Percentiles rank a stretch among this genome's conserved stretches.
Conservation (phyloP, 2,329 filamentous ascomycete species). For the Dothideomycetidae sp. region DNA sequence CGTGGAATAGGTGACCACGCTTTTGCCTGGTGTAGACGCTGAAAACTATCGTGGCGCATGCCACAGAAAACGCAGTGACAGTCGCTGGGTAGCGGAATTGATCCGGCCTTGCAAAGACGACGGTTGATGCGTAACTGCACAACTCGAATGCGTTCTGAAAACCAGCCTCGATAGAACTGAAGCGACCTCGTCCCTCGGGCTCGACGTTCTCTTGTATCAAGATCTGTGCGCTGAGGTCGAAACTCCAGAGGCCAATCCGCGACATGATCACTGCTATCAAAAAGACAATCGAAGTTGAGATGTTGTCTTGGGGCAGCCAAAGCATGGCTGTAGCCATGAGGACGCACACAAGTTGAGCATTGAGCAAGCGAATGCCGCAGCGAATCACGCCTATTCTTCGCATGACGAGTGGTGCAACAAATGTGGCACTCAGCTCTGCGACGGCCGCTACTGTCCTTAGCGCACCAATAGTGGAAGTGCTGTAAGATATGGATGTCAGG, state of each 20-base stretch:
- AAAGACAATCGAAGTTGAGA: slow-evolving; percentile 18
- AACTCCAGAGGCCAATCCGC: slow-evolving; percentile 34
- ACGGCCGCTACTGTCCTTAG: slow-evolving; percentile 39
- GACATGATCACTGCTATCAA: slow-evolving; percentile 28
- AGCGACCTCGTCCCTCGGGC: slow-evolving; percentile 41
- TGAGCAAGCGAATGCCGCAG: slow-evolving; percentile 56
- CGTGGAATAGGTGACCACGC: slow-evolving; percentile 47
- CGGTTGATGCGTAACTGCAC: slow-evolving; percentile 49
- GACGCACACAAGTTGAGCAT: slow-evolving; percentile 49
- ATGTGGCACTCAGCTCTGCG: slow-evolving; percentile 48
- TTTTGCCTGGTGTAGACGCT: slow-evolving; percentile 42
- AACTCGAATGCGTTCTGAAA: slow-evolving; percentile 59
- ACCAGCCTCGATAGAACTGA: slow-evolving; percentile 53
- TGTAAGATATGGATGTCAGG: slow-evolving; percentile 41
- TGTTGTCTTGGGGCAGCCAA: slow-evolving; percentile 16
- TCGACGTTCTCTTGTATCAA: slow-evolving; percentile 33
- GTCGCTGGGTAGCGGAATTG: slow-evolving; percentile 51
- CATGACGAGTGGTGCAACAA: slow-evolving; percentile 44
- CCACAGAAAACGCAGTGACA: slow-evolving; percentile 43
- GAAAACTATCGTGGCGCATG: slow-evolving; percentile 36
- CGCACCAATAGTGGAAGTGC: slow-evolving; percentile 37
- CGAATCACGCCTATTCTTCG: slow-evolving; percentile 37
- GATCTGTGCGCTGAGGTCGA: slow-evolving; percentile 33
- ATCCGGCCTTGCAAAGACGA: slow-evolving; percentile 46
- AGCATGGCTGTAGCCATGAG: slow-evolving; percentile 26